Percentiles rank a stretch among this genome's conserved stretches.
These are phyloP conservation scores for Imleria badia DNA, from an alignment of 768 basidiomycete species.

Conservation along the genomic window DNA sequence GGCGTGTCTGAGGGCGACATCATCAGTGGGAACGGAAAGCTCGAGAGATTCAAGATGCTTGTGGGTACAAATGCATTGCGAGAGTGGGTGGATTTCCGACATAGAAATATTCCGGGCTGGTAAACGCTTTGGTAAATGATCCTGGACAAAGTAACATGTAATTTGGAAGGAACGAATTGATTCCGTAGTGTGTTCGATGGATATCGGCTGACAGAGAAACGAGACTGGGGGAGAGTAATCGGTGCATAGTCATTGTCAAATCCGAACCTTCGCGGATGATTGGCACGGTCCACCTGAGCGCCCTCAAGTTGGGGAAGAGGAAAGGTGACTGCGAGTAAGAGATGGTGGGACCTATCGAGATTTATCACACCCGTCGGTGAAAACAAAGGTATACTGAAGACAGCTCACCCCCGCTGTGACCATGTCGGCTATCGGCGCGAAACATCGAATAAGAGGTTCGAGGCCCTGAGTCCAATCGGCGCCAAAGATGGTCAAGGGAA, in stretches of 20 bases:
- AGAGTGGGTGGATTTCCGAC: not conserved
- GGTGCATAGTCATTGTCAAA: not conserved
- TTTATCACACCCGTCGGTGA: too few species aligned
- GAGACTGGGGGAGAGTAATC: not conserved
- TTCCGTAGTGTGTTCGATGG: not conserved
- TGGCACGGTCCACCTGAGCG: not conserved
- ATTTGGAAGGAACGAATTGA: not conserved
- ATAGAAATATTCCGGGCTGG: not conserved
- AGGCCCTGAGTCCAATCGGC: not conserved
- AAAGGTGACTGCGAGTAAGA: too few species aligned
- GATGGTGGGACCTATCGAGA: too few species aligned
- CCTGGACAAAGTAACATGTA: not conserved
- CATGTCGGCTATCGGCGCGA: too few species aligned
- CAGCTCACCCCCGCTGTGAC: too few species aligned
- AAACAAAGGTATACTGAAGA: too few species aligned
- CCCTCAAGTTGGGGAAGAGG: not conserved
- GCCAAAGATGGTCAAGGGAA: not conserved
- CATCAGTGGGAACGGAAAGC: not conserved
- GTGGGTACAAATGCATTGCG: not conserved
- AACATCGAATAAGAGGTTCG: not conserved
- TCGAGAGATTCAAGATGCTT: not conserved
- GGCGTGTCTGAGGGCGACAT: not conserved
- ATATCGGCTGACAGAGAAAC: not conserved
- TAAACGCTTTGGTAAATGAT: too few species aligned
- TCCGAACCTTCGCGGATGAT: not conserved